A percentile compares a stretch with the other conserved stretches of the same genome.
Evolutionary conservation across 495 filamentous ascomycete species (phyloP).

Genomic region (Astrothelium subdiscretum): DNA sequence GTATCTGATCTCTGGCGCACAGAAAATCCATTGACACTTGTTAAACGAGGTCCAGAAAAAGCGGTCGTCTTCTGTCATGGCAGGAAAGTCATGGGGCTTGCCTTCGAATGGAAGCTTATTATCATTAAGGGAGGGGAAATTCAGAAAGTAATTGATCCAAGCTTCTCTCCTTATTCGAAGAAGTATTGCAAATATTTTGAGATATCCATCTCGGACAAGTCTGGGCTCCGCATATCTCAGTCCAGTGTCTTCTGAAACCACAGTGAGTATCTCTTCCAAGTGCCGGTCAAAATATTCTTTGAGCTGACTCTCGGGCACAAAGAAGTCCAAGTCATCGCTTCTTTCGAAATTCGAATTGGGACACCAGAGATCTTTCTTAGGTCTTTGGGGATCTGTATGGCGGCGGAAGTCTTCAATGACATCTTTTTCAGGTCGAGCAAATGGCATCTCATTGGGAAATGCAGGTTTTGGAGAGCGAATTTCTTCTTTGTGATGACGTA

Average conservation of each 20-base stretch:
- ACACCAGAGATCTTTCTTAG: background rate
- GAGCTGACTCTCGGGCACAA: background rate
- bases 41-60: background rate
- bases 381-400: background rate
- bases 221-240: background rate
- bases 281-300: background rate
- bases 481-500: background rate
- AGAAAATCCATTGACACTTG: background rate
- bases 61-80: background rate
- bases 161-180: background rate
- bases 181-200: conserved; percentile 2
- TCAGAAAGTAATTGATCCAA: background rate
- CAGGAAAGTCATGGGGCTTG: background rate
- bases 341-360: background rate
- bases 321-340: background rate
- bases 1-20: background rate
- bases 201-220: background rate
- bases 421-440: background rate
- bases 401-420: background rate
- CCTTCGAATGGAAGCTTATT: background rate
- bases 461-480: background rate
- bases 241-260: background rate
- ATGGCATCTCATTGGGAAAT: background rate
- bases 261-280: background rate
- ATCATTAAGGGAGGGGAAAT: background rate